phyloP scores from a whole-genome alignment of 805 yeast species.

The Metschnikowia baotianmanensis region DNA sequence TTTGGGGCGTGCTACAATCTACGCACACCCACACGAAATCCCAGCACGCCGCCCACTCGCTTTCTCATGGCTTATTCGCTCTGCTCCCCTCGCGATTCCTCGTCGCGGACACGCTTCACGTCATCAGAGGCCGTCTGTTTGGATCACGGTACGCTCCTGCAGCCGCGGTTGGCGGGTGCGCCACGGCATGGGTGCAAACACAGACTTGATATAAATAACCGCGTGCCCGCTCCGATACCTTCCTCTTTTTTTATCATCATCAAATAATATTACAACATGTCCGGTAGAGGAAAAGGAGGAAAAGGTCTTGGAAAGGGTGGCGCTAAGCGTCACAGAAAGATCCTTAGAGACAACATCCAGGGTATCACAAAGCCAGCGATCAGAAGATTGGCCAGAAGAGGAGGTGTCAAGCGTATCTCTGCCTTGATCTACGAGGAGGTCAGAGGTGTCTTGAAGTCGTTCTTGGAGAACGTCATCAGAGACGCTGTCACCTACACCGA shows the following conservation, averaged over 20 bases:
- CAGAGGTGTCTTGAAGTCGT: constrained; percentile 92
- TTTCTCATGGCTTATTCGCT: not conserved
- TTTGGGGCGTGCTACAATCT: constrained; percentile 4
- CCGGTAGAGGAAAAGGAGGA: constrained; percentile 99
- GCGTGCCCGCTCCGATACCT: constrained; percentile 2
- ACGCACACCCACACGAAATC: not conserved
- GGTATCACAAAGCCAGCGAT: constrained; percentile 99
- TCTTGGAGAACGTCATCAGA: constrained; percentile 96
- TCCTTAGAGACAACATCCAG: constrained; percentile 98
- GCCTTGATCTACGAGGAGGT: constrained; percentile 99
- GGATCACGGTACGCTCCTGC: constrained; percentile 4
- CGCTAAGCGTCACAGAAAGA: constrained; percentile 99
- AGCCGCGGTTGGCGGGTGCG: constrained; percentile 4
- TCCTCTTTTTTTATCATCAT: constrained; percentile 15
- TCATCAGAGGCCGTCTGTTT: too few relatives aligned
- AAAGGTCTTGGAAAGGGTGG: constrained; percentile 99
- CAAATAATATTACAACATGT: constrained; percentile 53
- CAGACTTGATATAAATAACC: constrained; percentile 10
- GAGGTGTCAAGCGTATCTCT: constrained; percentile 99
- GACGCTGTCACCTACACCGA: constrained; percentile 99
- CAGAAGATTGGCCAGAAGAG: constrained; percentile 99
- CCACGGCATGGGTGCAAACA: constrained; percentile 15
- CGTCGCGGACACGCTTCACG: too few relatives aligned
- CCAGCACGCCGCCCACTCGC: constrained; percentile 1
- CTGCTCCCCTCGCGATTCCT: too few relatives aligned